Base-by-base conservation (phyloP, 805 yeast species). In the Tetrapisispora phaffii region DNA sequence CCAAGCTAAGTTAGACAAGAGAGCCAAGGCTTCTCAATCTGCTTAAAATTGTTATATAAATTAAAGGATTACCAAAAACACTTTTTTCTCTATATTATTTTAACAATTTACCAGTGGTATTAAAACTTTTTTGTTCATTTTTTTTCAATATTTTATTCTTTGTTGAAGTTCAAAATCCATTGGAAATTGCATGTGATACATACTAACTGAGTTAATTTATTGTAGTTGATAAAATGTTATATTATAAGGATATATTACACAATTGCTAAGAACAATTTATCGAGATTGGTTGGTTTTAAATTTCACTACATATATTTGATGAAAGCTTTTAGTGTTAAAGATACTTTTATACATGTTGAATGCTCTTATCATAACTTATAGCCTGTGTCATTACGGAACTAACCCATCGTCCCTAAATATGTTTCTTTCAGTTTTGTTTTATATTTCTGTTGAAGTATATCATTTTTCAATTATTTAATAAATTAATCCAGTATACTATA, bases 1-100 rank as follows among this genome's bases (percentile, higher is more conserved):
- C 66, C 79, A 77, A 66, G 93, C 81, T 67, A 86, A 83, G 77
- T 68, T 71, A 55, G 89, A 79, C 62, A 86, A 85, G 82, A 80
- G 71, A 67, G 82, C 79, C 57, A 80, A 75, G 73, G 73, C 74
- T 60, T 58, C 74, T 60, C 41, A 26, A 38, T 57, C 67, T 47
- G 60, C 61, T 54, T 62, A 62, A 34, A 55, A 57, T 56, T 44
- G 50, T 34, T 20, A 28, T 26, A 33, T 34, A 34, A 41, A 16
- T n/a, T 23, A 34, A 26, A 26, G 32, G 34, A 21, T 41, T 16
- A 21, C 36, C n/a, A 31, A 31, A 16, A 16, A 15, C 20, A 26
- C n/a, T 28, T 29, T 31, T 39, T 39, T 38, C 41, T 38, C 41
- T 38, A 38, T 38, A 38, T 38, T 38, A 38, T 38, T 38, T 38